Base-by-base conservation (phyloP, 2,329 filamentous ascomycete species). In the Fusarium redolens region DNA sequence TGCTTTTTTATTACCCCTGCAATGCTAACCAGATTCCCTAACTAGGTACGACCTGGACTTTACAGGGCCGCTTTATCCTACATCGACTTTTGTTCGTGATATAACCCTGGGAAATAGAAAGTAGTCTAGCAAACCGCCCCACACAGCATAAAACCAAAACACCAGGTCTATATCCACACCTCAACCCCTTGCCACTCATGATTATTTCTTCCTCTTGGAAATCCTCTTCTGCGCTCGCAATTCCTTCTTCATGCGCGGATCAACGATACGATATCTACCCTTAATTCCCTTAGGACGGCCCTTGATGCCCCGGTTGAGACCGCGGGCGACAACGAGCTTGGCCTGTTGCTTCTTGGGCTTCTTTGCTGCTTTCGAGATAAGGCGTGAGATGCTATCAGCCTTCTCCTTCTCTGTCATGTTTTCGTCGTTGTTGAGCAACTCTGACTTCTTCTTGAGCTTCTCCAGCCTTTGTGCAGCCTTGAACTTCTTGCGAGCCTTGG, bases 381-480 rank as follows among this genome's bases (percentile, higher is more conserved):
- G 82, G 82, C 92, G 94, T 31, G 90, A 84, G 78, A 99, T 98
- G 69, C 89, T 92, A 72, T 91, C 90, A 5, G 95, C 93, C 88
- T 99, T 99, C 82, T 99, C 97, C 84, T 95, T 95, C 86, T 99
- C 96, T 18, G 93, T 97, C 87, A 98, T 90, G 56, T 93, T 93
- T 81, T 98, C 96, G 75, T 97, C 96, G 65, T 95, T 93, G 25
- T 92, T 92, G 56, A 99, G 84, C 77, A 97, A 84, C 43, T 97
- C 95, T n/a, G 91, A 94, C 89, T 99, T 99, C 91, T 97, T 97
- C 85, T 95, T 94, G 72, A 99, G 86, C 85, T 97, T 98, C 88
- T 99, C 96, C 35, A 99, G 84, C 65, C 90, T 89, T 83, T 97
- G 93, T 1, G 94, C 96, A 13, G 95, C 92, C 88, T 97, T 97